These are phyloP conservation scores for Limnomonas spitsbergensis DNA, from an alignment of 139 green algal species.

Conservation along the genomic window DNA sequence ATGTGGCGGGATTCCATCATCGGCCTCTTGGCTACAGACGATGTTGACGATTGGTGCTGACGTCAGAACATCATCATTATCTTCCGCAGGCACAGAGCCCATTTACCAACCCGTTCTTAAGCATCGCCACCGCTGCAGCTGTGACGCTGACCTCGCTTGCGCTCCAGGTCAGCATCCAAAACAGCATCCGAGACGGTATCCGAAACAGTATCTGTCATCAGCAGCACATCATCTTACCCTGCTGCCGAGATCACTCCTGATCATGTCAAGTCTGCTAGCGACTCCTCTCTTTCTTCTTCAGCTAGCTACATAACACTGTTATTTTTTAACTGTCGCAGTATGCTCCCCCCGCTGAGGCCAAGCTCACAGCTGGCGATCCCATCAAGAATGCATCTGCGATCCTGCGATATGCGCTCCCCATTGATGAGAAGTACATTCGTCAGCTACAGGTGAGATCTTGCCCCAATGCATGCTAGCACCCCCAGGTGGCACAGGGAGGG, in stretches of 20 bases:
- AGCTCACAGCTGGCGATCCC: conserved; percentile 39
- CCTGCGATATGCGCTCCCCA: conserved; percentile 90
- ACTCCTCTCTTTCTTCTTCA: background rate
- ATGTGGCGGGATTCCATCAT: too few relatives aligned
- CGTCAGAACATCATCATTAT: too few relatives aligned
- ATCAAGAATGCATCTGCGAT: conserved; percentile 89
- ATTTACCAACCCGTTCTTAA: too few relatives aligned
- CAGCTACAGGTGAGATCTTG: conserved; percentile 68
- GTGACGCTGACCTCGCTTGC: background rate
- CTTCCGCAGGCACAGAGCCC: too few relatives aligned
- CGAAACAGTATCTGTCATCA: too few relatives aligned
- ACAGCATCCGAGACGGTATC: too few relatives aligned
- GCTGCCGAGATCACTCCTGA: too few relatives aligned
- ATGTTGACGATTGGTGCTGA: too few relatives aligned
- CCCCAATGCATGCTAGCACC: too few relatives aligned
- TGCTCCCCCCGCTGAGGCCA: conserved; percentile 32
- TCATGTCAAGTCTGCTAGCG: background rate
- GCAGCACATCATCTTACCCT: too few relatives aligned
- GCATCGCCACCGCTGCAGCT: conserved; percentile 1
- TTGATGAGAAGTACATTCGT: conserved; percentile 81
- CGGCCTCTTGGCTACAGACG: too few relatives aligned
- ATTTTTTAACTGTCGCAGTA: conserved; percentile 12
- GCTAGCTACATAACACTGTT: background rate
- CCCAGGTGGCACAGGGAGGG: too few relatives aligned
- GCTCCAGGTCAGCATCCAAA: conserved; percentile 7